Evolutionary conservation across 768 basidiomycete genomes (phyloP), one percentile per base, ranked within the genome.

Genomic region (Phanerochaete carnosa): DNA sequence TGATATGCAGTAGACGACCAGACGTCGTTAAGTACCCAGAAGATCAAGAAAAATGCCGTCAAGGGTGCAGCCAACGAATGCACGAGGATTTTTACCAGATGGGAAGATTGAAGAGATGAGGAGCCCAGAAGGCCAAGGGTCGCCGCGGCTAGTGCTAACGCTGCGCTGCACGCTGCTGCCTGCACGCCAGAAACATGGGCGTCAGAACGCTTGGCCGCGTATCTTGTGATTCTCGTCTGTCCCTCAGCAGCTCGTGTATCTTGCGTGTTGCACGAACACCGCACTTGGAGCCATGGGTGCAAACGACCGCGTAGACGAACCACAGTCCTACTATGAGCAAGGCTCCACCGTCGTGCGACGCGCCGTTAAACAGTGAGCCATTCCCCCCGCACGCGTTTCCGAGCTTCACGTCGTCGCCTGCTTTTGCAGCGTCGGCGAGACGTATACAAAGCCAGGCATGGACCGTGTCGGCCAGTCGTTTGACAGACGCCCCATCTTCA

Each of bases 241-340:
- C 39, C 39, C 16, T n/a, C 51, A 32, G 11, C 51, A 13, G 5
- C 16, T 28, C n/a, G 51, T 32, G 32, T 43, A 43, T 19, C 39
- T 32, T 52, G 30, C 29, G 39, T 19, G 4, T 25, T n/a, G 12
- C 49, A 51, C 9, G 26, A 28, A 47, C 33, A 35, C 13, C 33
- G 33, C 33, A 43, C 39, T 8, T 11, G 4, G 39, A 11, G 30
- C 2, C 25, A 29, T 45, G 15, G 5, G 11, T 23, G 8, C 9
- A n/a, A 22, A 46, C 11, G 43, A 60, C 30, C 28, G 25, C n/a
- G 43, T 22, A 28, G 53, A 55, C 19, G 19, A 45, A 11, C 60
- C 59, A 25, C 51, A 59, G 22, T 55, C 62, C 22, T 69, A 66
- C 59, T 66, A 65, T 47, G 65, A 69, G 46, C 58, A 55, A 47